Evolutionary conservation across 2,329 filamentous ascomycete genomes (phyloP).

Genomic region (Colletotrichum siamense): DNA sequence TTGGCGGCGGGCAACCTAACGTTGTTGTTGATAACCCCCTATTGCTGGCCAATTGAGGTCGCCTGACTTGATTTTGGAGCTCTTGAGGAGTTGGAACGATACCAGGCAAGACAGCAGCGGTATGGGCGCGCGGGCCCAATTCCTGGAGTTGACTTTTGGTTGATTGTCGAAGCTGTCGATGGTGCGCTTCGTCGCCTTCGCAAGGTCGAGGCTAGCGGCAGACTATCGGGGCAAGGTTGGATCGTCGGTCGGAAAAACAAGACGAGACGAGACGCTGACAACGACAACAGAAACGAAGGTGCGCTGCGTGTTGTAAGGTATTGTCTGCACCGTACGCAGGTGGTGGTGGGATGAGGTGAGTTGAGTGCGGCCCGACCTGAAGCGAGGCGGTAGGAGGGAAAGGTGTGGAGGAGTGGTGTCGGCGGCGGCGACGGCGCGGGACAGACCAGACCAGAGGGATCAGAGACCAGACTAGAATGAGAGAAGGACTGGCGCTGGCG

Average conservation of each 20-base stretch:
- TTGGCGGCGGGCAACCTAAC: background rate
- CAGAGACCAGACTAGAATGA: conserved; percentile 10
- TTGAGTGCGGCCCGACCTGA: conserved; percentile 8
- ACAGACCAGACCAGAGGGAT: background rate
- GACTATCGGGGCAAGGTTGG: conserved; percentile 15
- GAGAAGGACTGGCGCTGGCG: conserved; percentile 1
- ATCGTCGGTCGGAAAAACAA: conserved; percentile 8
- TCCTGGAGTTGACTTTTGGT: background rate
- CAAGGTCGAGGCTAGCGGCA: conserved; percentile 8
- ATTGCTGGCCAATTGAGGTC: conserved; percentile 2
- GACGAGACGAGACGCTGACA: conserved; percentile 4
- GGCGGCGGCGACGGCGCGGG: background rate
- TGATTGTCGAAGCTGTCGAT: background rate
- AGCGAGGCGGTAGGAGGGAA: conserved; percentile 13
- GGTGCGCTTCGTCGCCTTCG: conserved; percentile 7
- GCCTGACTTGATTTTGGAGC: background rate
- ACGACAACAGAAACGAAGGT: background rate
- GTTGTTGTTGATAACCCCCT: conserved; percentile 1
- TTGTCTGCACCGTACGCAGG: background rate
- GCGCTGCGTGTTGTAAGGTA: background rate
- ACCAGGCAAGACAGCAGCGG: background rate
- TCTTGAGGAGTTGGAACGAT: background rate
- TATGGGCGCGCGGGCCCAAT: conserved; percentile 1
- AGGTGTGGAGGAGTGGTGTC: conserved; percentile 1
- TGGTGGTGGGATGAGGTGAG: conserved; percentile 3